phyloP scores from a whole-genome alignment of 371 early-diverging fungal species.

The Nosema muscidifuracis region DNA sequence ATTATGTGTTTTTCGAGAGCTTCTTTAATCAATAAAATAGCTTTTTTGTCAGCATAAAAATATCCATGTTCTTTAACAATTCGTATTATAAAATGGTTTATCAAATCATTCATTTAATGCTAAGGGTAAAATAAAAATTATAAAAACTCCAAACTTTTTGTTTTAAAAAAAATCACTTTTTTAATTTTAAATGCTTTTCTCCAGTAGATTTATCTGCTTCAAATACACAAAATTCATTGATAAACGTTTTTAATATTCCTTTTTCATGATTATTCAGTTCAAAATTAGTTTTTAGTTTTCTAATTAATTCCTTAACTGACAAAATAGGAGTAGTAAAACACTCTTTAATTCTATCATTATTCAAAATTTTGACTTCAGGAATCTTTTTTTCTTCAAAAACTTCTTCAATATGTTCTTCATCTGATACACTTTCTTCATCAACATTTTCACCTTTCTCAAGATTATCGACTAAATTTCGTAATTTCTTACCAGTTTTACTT shows the following conservation, averaged over 20 bases:
- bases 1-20: slow-evolving; percentile 4
- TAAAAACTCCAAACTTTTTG: too few relatives aligned
- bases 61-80: slow-evolving; percentile 28
- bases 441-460: slow-evolving; percentile 36
- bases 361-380: neutral
- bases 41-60: slow-evolving; percentile 7
- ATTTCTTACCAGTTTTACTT: slow-evolving; percentile 49
- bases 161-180: slow-evolving; percentile 15
- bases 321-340: slow-evolving; percentile 20
- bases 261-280: slow-evolving; percentile 48
- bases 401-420: slow-evolving; percentile 18
- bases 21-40: slow-evolving; percentile 20
- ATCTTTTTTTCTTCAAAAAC: slow-evolving; percentile 17
- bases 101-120: neutral
- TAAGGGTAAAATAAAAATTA: neutral
- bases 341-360: slow-evolving; percentile 21
- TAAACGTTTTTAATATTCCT: slow-evolving; percentile 42
- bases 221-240: slow-evolving; percentile 48
- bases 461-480: slow-evolving; percentile 54
- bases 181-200: slow-evolving; percentile 48
- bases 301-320: slow-evolving; percentile 45
- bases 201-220: slow-evolving; percentile 29
- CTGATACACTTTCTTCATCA: neutral
- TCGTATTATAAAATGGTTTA: neutral
- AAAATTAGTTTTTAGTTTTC: slow-evolving; percentile 34